These are phyloP conservation scores for Fusarium newnesense DNA, from an alignment of 2,329 filamentous ascomycete genomes.

Conservation along the genomic window DNA sequence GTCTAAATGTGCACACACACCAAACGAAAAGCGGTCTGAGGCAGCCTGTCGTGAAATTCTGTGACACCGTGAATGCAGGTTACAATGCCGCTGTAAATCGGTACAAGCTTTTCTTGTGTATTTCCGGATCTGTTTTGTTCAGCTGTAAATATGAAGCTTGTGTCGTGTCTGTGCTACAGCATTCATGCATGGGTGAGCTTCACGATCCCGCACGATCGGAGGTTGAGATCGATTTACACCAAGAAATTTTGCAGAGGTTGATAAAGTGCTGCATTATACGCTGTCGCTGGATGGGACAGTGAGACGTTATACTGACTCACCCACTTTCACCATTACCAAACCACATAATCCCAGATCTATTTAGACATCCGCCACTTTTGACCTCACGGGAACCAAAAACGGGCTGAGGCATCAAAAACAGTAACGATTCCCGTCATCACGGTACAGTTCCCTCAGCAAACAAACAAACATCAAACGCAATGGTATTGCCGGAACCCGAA, in stretches of 20 bases:
- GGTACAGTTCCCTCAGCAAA: background rate
- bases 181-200: background rate
- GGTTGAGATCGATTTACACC: background rate
- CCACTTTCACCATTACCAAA: background rate
- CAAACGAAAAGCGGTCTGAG: background rate
- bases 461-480: background rate
- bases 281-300: slow-evolving; percentile 18
- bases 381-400: background rate
- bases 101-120: background rate
- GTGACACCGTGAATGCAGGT: background rate
- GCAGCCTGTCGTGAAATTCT: background rate
- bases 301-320: slow-evolving; percentile 26
- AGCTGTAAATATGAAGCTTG: slow-evolving; percentile 21
- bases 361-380: background rate
- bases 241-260: slow-evolving; percentile 7
- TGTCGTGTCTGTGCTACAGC: slow-evolving; percentile 21
- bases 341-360: background rate
- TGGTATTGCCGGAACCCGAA: slow-evolving; percentile 7
- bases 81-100: background rate
- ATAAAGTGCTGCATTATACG: background rate
- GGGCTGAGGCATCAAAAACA: slow-evolving; percentile 1
- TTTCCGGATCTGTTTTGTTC: background rate
- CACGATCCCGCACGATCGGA: slow-evolving; percentile 6
- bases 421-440: background rate
- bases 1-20: background rate